Evolutionary conservation across 2,329 filamentous ascomycete genomes (phyloP).

Genomic region (Phyllosticta paracitricarpa): DNA sequence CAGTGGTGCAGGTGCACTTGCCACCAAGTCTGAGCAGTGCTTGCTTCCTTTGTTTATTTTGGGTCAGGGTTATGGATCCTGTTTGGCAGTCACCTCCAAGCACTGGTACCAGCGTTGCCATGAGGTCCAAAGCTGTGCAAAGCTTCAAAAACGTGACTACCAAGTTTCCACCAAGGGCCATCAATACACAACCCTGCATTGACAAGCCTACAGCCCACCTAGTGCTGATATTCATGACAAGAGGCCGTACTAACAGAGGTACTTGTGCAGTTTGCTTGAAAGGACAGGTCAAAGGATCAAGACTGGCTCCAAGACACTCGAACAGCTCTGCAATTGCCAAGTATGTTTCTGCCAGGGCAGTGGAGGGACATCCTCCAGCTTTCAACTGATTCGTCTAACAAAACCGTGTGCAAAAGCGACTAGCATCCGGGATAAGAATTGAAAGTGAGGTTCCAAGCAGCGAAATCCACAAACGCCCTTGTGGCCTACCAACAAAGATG

Average conservation of each 20-base stretch:
- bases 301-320: background rate
- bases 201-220: background rate
- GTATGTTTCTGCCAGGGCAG: background rate
- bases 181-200: background rate
- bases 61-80: background rate
- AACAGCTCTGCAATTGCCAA: background rate
- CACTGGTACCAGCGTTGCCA: background rate
- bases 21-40: background rate
- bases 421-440: background rate
- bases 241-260: background rate
- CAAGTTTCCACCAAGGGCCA: background rate
- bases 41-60: background rate
- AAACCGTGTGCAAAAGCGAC: background rate
- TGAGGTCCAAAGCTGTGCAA: no score
- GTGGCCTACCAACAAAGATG: constrained; percentile 5
- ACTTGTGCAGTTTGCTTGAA: background rate
- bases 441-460: background rate
- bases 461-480: constrained; percentile 3
- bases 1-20: background rate
- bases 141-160: no score
- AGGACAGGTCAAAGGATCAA: background rate
- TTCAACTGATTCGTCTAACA: background rate
- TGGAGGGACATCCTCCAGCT: background rate
- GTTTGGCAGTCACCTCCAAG: background rate
- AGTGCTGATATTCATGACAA: background rate